A percentile compares a stretch with the other conserved stretches of the same genome.
phyloP scores from a whole-genome alignment of 2,329 filamentous ascomycete species.

The Talaromyces sp. region DNA sequence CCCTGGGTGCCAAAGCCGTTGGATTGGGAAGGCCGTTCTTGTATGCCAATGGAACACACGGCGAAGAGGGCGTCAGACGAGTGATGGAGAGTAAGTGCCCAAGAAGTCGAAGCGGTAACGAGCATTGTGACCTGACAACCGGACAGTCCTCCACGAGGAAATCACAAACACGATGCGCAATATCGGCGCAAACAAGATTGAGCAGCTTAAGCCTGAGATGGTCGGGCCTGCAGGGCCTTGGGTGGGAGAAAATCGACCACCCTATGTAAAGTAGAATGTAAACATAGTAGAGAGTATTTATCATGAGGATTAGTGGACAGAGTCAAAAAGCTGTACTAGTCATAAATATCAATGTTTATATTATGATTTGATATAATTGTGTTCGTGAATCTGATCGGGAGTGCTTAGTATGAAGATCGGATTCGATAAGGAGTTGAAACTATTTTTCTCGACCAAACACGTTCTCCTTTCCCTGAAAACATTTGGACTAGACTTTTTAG shows the following conservation, averaged over 20 bases:
- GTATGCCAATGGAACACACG: background rate
- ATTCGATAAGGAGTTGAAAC: too few relatives aligned
- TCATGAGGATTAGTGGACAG: too few relatives aligned
- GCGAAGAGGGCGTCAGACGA: background rate
- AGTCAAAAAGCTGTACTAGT: too few relatives aligned
- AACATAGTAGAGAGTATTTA: too few relatives aligned
- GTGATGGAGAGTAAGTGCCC: background rate
- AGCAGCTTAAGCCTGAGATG: conserved; percentile 4
- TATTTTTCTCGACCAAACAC: too few relatives aligned
- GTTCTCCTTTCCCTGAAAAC: too few relatives aligned
- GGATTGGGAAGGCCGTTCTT: background rate
- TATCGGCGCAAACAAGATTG: background rate
- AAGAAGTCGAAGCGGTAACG: background rate
- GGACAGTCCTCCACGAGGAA: background rate
- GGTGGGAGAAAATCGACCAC: background rate
- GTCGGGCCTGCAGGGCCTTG: background rate
- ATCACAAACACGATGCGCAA: conserved; percentile 2
- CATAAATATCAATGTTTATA: too few relatives aligned
- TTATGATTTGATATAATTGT: too few relatives aligned
- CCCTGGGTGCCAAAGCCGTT: background rate
- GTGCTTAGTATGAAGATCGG: too few relatives aligned
- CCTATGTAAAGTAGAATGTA: background rate
- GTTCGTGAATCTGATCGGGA: too few relatives aligned
- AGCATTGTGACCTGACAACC: background rate
- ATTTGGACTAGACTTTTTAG: too few relatives aligned